A percentile compares a stretch with the other conserved stretches of the same genome.
These are phyloP conservation scores for Hyaloperonospora arabidopsidis DNA, from an alignment of 352 stramenopile genomes.

Conservation along the genomic window DNA sequence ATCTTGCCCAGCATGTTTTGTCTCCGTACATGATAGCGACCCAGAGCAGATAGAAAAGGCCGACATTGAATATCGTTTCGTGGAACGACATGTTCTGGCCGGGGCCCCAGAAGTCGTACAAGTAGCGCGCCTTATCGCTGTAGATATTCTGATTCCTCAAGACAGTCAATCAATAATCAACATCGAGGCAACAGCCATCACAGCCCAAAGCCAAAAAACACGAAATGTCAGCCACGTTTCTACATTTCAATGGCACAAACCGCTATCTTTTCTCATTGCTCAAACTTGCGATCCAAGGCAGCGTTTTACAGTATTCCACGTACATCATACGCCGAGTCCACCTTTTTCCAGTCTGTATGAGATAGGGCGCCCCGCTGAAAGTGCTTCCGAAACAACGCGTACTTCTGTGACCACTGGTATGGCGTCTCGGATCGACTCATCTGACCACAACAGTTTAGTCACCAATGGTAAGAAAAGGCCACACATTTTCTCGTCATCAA, in stretches of 20 bases:
- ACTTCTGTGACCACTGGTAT: conserved; percentile 61
- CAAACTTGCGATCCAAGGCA: not conserved
- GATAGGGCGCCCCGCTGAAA: conserved; percentile 46
- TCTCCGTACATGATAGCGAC: conserved; percentile 46
- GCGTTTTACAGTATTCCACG: conserved; percentile 1
- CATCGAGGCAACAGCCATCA: conserved; percentile 3
- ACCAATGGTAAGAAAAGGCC: too few species aligned
- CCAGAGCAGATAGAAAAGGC: conserved; percentile 65
- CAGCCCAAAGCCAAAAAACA: too few species aligned
- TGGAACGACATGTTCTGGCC: conserved; percentile 33
- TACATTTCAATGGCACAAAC: too few species aligned
- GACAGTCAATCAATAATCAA: not conserved
- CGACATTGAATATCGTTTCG: conserved; percentile 52
- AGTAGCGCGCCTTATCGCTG: conserved; percentile 37
- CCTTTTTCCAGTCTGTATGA: conserved; percentile 35
- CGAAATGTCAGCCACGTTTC: not conserved
- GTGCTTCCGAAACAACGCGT: conserved; percentile 44
- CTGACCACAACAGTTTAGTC: conserved; percentile 24
- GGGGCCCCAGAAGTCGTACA: conserved; percentile 66
- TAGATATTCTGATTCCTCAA: conserved; percentile 48
- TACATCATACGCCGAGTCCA: conserved; percentile 65
- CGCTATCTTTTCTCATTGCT: too few species aligned
- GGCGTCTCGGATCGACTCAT: conserved; percentile 41
- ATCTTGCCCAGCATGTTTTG: conserved; percentile 1
- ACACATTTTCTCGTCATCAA: too few species aligned